Evolutionary conservation across 163 green algal genomes (phyloP).

Genomic region (Coccomyxa subellipsoidea): DNA sequence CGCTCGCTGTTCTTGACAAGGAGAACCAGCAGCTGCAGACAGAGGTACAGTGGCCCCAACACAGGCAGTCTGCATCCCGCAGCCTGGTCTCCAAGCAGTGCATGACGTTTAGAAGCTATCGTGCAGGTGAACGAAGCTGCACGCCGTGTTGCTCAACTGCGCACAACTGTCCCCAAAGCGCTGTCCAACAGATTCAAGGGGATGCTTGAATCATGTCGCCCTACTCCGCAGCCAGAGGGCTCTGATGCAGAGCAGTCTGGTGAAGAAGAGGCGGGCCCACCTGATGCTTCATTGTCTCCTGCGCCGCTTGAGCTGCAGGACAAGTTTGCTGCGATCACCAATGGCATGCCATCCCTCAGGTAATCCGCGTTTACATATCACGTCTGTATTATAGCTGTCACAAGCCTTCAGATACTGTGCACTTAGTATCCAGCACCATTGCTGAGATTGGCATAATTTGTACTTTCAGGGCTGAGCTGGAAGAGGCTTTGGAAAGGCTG

Average conservation of each 20-base stretch:
- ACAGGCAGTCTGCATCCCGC: no score
- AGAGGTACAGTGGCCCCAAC: not conserved
- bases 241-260: not conserved
- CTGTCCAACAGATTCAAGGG: not conserved
- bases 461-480: not conserved
- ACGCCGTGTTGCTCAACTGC: not conserved
- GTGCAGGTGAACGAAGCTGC: not conserved
- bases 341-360: not conserved
- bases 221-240: not conserved
- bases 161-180: not conserved
- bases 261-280: not conserved
- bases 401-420: not conserved
- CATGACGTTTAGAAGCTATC: not conserved
- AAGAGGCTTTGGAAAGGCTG: not conserved
- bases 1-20: not conserved
- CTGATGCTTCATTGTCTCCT: not conserved
- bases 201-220: not conserved
- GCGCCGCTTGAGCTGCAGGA: not conserved
- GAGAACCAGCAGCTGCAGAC: not conserved
- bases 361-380: no score
- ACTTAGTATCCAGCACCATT: not conserved
- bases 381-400: not conserved
- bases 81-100: no score
- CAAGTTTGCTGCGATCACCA: not conserved
- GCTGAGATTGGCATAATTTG: not conserved